phyloP scores from a whole-genome alignment of 2,329 filamentous ascomycete genomes.

The Scytalidium sp. region DNA sequence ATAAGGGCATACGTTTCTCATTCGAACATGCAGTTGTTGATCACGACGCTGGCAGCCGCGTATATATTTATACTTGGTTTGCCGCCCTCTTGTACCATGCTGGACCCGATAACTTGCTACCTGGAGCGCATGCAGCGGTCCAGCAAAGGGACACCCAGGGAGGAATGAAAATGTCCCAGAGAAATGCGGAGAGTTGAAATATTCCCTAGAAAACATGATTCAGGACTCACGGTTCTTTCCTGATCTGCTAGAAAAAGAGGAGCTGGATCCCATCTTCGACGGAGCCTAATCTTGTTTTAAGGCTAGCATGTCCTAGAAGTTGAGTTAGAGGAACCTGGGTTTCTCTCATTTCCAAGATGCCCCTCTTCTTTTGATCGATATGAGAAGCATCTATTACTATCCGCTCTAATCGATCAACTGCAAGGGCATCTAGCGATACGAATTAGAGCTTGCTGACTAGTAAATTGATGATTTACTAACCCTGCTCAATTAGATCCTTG shows the following conservation, averaged over 20 bases:
- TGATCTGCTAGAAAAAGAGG: slow-evolving; percentile 56
- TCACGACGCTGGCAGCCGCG: too few relatives aligned
- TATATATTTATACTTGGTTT: too few relatives aligned
- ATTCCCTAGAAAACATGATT: not conserved
- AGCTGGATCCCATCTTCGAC: slow-evolving; percentile 57
- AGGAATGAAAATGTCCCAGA: too few relatives aligned
- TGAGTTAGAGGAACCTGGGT: slow-evolving; percentile 77
- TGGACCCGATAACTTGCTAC: too few relatives aligned
- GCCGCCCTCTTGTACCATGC: too few relatives aligned
- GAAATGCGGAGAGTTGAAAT: not conserved
- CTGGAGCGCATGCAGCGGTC: too few relatives aligned
- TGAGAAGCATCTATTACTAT: slow-evolving; percentile 89
- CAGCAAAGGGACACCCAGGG: too few relatives aligned
- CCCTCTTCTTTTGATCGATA: slow-evolving; percentile 91
- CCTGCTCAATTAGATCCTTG: slow-evolving; percentile 77
- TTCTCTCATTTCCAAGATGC: slow-evolving; percentile 93
- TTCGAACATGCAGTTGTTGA: too few relatives aligned
- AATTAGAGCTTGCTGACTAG: slow-evolving; percentile 7
- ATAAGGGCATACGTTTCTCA: too few relatives aligned
- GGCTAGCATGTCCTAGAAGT: slow-evolving; percentile 67
- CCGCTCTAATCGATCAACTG: slow-evolving; percentile 67
- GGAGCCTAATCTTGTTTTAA: slow-evolving; percentile 65
- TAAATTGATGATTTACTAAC: slow-evolving; percentile 40
- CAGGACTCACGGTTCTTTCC: not conserved
- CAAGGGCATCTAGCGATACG: slow-evolving; percentile 58